Conservation (phyloP, 2,329 filamentous ascomycete genomes). For the Massarina eburnea region DNA sequence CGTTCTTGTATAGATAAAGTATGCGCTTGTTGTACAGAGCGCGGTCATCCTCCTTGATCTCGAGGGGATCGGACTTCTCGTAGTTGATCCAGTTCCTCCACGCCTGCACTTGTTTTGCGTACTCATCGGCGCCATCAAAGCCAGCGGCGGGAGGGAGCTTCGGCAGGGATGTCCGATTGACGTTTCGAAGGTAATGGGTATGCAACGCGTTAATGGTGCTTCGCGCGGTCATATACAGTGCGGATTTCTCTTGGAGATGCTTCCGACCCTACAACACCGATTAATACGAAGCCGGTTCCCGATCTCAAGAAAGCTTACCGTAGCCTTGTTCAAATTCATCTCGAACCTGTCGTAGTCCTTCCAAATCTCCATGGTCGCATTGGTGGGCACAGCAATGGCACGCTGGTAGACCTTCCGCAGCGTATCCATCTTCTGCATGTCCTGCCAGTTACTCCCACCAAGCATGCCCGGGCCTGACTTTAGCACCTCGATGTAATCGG, state of each 20-base stretch:
- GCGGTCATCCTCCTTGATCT: slow-evolving; percentile 79
- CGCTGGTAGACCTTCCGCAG: slow-evolving; percentile 90
- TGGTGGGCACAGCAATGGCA: slow-evolving; percentile 83
- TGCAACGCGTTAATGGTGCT: slow-evolving; percentile 80
- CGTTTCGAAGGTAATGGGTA: slow-evolving; percentile 77
- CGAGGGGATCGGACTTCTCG: slow-evolving; percentile 88
- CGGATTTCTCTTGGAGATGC: slow-evolving; percentile 88
- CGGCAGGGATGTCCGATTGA: slow-evolving; percentile 77
- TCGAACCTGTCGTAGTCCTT: slow-evolving; percentile 98
- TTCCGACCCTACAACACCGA: slow-evolving; percentile 74
- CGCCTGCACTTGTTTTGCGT: slow-evolving; percentile 76
- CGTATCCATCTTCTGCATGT: slow-evolving; percentile 96
- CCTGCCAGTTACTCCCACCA: slow-evolving; percentile 88
- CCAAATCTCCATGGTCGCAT: slow-evolving; percentile 82
- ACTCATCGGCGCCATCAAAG: slow-evolving; percentile 85
- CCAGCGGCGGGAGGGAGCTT: slow-evolving; percentile 79
- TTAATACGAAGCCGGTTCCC: slow-evolving; percentile 16
- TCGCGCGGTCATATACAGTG: slow-evolving; percentile 93
- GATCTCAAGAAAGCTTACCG: slow-evolving; percentile 55
- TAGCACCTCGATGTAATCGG: slow-evolving; percentile 92
- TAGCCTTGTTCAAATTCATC: slow-evolving; percentile 88
- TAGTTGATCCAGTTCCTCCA: slow-evolving; percentile 95
- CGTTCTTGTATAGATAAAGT: slow-evolving; percentile 89
- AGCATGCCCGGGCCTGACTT: slow-evolving; percentile 83
- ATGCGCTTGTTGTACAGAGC: slow-evolving; percentile 75